Evolutionary conservation across 2,329 filamentous ascomycete species (phyloP).

Genomic region (Periglandula ipomoeae): DNA sequence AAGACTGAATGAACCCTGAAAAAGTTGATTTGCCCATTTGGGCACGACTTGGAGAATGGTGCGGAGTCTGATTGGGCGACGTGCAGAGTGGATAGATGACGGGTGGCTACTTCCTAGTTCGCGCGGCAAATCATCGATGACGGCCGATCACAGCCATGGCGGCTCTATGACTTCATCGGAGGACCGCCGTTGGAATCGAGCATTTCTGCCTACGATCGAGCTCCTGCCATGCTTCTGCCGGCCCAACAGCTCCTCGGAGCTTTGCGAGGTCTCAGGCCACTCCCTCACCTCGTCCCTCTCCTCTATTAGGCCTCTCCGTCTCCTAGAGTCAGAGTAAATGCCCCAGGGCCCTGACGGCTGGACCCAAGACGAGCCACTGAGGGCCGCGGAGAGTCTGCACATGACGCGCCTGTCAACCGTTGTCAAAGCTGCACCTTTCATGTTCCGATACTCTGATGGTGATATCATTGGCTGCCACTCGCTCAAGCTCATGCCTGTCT

Average conservation of each 20-base stretch:
- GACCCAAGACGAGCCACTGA: not conserved
- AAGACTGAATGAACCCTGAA: no score
- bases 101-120: not conserved
- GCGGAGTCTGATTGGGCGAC: not conserved
- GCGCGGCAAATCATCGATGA: not conserved
- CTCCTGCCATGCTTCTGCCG: not conserved
- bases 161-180: constrained; percentile 1
- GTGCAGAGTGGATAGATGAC: not conserved
- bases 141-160: not conserved
- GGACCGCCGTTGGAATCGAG: not conserved
- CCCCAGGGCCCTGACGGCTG: not conserved
- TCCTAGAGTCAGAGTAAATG: no score
- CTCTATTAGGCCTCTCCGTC: no score
- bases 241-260: not conserved
- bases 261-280: not conserved
- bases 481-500: not conserved
- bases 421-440: not conserved
- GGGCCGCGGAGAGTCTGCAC: not conserved
- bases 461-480: constrained; percentile 2
- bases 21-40: not conserved
- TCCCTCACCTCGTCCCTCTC: no score
- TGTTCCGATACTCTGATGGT: not conserved
- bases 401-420: not conserved
- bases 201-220: not conserved
- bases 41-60: not conserved